Conservation (phyloP, 73 alveolate species). For the Stentor coeruleus region DNA sequence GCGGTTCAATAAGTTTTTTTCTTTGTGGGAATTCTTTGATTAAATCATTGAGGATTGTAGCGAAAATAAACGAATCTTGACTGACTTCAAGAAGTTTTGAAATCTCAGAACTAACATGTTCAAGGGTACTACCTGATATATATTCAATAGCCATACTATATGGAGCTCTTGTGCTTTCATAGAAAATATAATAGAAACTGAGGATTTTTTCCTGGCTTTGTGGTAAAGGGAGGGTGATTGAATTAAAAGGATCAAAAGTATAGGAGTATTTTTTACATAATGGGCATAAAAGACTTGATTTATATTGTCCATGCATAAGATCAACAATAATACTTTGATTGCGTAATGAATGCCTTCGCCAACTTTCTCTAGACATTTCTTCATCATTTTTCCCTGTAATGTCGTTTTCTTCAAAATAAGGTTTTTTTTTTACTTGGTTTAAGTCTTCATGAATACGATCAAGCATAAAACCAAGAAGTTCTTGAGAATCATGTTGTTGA, state of each 20-base stretch:
- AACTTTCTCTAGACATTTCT: slow-evolving; percentile 78
- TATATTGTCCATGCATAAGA: slow-evolving; percentile 91
- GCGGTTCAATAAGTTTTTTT: not conserved
- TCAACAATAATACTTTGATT: slow-evolving; percentile 91
- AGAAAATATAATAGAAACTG: not conserved
- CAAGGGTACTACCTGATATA: not conserved
- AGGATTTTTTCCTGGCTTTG: slow-evolving; percentile 11
- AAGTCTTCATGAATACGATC: slow-evolving; percentile 97
- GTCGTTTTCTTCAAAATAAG: slow-evolving; percentile 70
- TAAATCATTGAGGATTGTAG: not conserved
- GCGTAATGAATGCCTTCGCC: slow-evolving; percentile 85
- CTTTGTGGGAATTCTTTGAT: not conserved
- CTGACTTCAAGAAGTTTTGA: not conserved
- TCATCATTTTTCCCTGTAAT: slow-evolving; percentile 68
- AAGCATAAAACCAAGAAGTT: slow-evolving; percentile 79
- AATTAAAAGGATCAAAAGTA: slow-evolving; percentile 93
- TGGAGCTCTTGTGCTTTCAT: not conserved
- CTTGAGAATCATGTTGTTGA: slow-evolving; percentile 75
- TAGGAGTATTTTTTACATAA: slow-evolving; percentile 71
- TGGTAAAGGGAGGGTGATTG: slow-evolving; percentile 94
- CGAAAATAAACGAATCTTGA: not conserved
- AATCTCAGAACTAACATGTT: not conserved
- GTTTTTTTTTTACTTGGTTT: slow-evolving; percentile 84
- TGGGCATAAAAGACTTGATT: slow-evolving; percentile 88
- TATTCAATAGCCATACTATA: not conserved